A percentile compares a stretch with the other conserved stretches of the same genome.
phyloP scores from a whole-genome alignment of 2,329 filamentous ascomycete genomes.

The Paracoccidioides brasiliensis region DNA sequence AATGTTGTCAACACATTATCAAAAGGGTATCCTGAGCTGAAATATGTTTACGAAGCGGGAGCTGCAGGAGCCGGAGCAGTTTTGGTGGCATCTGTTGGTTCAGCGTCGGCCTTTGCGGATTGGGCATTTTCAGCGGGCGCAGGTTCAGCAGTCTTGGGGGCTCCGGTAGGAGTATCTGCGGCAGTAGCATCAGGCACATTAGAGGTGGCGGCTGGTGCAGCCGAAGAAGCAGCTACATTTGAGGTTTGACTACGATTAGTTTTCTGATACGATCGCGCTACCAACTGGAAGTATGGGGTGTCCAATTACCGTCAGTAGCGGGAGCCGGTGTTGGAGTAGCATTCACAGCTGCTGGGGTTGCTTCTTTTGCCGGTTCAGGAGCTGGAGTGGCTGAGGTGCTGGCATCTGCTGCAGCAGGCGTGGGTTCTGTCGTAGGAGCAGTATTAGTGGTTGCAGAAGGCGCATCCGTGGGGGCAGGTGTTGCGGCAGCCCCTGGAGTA shows the following conservation, averaged over 20 bases:
- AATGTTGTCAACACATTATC: not conserved
- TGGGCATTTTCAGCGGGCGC: slow-evolving; percentile 1
- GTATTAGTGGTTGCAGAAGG: slow-evolving; percentile 8
- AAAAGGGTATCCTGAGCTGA: not conserved
- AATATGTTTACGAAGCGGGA: not conserved
- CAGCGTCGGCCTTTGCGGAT: not conserved
- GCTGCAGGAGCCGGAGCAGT: slow-evolving; percentile 4
- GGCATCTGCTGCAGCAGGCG: not conserved
- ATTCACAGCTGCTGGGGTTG: not conserved
- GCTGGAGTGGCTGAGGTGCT: not conserved
- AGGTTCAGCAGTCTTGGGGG: slow-evolving; percentile 3
- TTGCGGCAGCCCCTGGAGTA: slow-evolving; percentile 6
- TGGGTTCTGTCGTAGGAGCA: slow-evolving; percentile 21
- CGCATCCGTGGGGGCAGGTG: not conserved
- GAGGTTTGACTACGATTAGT: not conserved
- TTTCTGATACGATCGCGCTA: not conserved
- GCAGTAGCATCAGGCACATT: slow-evolving; percentile 2
- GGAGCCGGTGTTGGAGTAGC: slow-evolving; percentile 3
- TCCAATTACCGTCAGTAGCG: not conserved
- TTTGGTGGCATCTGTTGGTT: slow-evolving; percentile 4
- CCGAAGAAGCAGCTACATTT: slow-evolving; percentile 2
- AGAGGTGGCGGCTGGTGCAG: slow-evolving; percentile 4
- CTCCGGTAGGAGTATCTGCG: not conserved
- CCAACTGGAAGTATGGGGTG: not conserved
- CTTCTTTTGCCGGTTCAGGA: not conserved